These are phyloP conservation scores for Enterospora canceri DNA, from an alignment of 371 early-diverging fungal genomes.

Conservation along the genomic window DNA sequence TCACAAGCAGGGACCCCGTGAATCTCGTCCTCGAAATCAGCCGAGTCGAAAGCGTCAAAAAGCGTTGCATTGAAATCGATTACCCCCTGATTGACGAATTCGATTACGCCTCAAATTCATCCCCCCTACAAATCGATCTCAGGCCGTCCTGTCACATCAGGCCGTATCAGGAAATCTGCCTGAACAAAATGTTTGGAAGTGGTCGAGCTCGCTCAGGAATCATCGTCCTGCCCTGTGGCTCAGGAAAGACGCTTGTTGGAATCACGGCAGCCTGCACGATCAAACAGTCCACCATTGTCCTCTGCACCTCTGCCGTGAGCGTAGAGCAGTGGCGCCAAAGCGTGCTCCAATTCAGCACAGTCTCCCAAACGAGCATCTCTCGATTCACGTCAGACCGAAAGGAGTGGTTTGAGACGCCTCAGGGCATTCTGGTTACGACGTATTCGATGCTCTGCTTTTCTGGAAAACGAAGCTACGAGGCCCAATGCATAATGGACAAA, in stretches of 20 bases:
- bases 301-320: slow-evolving; percentile 87
- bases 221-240: slow-evolving; percentile 94
- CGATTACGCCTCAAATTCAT: slow-evolving; percentile 79
- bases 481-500: slow-evolving; percentile 88
- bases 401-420: slow-evolving; percentile 59
- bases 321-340: slow-evolving; percentile 97
- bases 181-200: slow-evolving; percentile 98
- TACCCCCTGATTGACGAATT: slow-evolving; percentile 96
- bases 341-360: slow-evolving; percentile 79
- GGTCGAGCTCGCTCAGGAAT: slow-evolving; percentile 90
- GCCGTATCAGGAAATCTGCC: slow-evolving; percentile 89
- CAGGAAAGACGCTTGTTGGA: slow-evolving; percentile 96
- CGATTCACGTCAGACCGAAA: slow-evolving; percentile 87
- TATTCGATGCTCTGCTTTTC: slow-evolving; percentile 91
- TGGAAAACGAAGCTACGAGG: slow-evolving; percentile 80
- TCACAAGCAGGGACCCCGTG: slow-evolving; percentile 56
- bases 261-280: slow-evolving; percentile 96
- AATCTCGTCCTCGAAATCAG: slow-evolving; percentile 37
- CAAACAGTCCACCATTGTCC: slow-evolving; percentile 79
- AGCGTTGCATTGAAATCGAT: slow-evolving; percentile 79
- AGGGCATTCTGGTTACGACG: slow-evolving; percentile 81
- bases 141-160: slow-evolving; percentile 84
- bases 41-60: slow-evolving; percentile 67
- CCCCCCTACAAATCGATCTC: slow-evolving; percentile 71
- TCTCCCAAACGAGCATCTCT: slow-evolving; percentile 75